Evolutionary conservation across 768 basidiomycete species (phyloP), one percentile per base, ranked within the genome.

Genomic region (Termitomyces sp.): DNA sequence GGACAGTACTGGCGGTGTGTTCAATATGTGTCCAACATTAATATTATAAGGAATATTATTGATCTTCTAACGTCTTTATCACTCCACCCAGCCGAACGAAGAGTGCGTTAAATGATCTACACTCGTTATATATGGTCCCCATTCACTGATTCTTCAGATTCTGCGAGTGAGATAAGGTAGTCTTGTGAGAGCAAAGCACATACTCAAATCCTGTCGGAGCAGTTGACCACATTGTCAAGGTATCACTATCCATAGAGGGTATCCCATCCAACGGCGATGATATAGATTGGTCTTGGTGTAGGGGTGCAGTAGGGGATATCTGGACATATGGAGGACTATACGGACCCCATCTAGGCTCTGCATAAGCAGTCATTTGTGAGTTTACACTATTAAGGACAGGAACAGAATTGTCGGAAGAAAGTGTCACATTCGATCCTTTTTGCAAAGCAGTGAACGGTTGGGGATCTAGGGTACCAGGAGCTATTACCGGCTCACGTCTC

Each of bases 191-290:
- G 7, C 18, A 11, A 57, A 34, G 52, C 41, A 73, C 84, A 63
- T 65, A 88, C 87, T 84, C 83, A 56, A 85, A 85, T 20, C 79
- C 78, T 13, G 77, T 76, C 15, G 85, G 84, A 24, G 84, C 82
- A 53, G 73, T 76, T 12, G 83, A 82, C 86, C 85, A 88, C 81
- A 86, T 83, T 15, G 76, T 75, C 63, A 86, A 76, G 47, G 79
- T 79, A 57, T 82, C 81, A 56, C 73, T 70, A 62, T 85, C 79
- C 67, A 79, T 70, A 37, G 70, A 55, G 16, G 69, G 68, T 36
- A 68, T 64, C 27, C 70, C 63, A 27, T 67, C 64, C 2, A 64
- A 58, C 37, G 44, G 44, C 13, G 20, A 46, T 45, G 41, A n/a
- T 5, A 6, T 42, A 18, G 15, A 20, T 42, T 54, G 41, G 2